A percentile compares a stretch with the other conserved stretches of the same genome.
Conservation (phyloP, 768 basidiomycete species). For the Boletus subcaerulescens region DNA sequence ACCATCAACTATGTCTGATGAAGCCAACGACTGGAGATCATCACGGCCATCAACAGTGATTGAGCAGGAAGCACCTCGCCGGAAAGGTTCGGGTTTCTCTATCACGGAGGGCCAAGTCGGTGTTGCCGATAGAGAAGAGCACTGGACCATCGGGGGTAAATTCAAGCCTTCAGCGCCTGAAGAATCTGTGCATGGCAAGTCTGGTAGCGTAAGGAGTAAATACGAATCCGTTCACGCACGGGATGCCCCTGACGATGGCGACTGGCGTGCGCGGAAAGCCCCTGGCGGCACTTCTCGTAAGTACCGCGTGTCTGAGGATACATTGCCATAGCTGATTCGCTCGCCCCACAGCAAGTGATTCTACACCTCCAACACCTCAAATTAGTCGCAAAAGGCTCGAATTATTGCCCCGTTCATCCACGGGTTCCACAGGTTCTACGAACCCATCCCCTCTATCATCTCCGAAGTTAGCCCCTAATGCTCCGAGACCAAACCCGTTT, state of each 20-base stretch:
- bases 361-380: slow-evolving; percentile 82
- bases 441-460: slow-evolving; percentile 76
- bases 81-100: slow-evolving; percentile 58
- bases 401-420: slow-evolving; percentile 75
- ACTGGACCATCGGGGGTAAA: slow-evolving; percentile 72
- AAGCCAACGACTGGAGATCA: slow-evolving; percentile 70
- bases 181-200: slow-evolving; percentile 38
- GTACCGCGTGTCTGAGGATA: slow-evolving; percentile 26
- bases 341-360: slow-evolving; percentile 51
- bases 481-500: slow-evolving; percentile 71
- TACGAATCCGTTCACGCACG: slow-evolving; percentile 55
- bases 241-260: slow-evolving; percentile 56
- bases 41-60: slow-evolving; percentile 38
- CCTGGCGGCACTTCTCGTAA: slow-evolving; percentile 61
- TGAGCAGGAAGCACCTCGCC: slow-evolving; percentile 49
- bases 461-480: slow-evolving; percentile 60
- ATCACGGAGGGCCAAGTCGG: slow-evolving; percentile 42
- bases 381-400: slow-evolving; percentile 78
- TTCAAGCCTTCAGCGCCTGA: slow-evolving; percentile 56
- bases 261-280: slow-evolving; percentile 62
- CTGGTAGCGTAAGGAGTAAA: slow-evolving; percentile 47
- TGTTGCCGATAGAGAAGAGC: slow-evolving; percentile 74
- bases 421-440: slow-evolving; percentile 58
- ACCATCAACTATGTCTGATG: slow-evolving; percentile 55
- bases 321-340: slow-evolving; percentile 9